These are phyloP conservation scores for Paramecium bursaria DNA, from an alignment of 73 alveolate genomes.

Conservation along the genomic window DNA sequence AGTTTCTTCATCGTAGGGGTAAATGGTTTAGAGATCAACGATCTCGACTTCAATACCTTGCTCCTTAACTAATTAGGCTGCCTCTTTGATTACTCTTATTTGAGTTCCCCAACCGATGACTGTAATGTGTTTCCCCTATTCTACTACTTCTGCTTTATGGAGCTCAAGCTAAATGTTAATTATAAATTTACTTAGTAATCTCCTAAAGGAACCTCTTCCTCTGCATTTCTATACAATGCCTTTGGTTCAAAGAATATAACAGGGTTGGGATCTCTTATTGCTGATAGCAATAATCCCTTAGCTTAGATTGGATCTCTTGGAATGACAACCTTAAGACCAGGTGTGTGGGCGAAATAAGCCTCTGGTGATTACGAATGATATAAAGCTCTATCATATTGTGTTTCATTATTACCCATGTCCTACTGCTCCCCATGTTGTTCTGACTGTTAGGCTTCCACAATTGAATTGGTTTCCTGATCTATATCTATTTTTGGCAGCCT, in stretches of 20 bases:
- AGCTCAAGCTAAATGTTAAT: conserved; percentile 17
- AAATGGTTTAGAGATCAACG: conserved; percentile 91
- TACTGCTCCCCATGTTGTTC: conserved; percentile 97
- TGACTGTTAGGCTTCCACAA: conserved; percentile 81
- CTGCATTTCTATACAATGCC: conserved; percentile 85
- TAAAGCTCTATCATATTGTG: conserved; percentile 65
- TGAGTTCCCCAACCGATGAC: conserved; percentile 88
- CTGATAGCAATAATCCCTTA: conserved; percentile 88
- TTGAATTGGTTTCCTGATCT: conserved; percentile 83
- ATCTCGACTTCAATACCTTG: conserved; percentile 91
- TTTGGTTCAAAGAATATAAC: conserved; percentile 97
- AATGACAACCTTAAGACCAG: conserved; percentile 92
- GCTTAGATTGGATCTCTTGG: conserved; percentile 96
- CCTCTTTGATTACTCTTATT: conserved; percentile 79
- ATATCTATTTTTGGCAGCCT: conserved; percentile 93
- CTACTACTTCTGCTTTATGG: conserved; percentile 89
- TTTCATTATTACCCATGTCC: conserved; percentile 85
- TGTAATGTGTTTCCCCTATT: conserved; percentile 90
- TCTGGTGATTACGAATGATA: conserved; percentile 94
- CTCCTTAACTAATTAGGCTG: conserved; percentile 81
- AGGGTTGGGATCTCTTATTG: conserved; percentile 89
- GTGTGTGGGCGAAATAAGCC: conserved; percentile 94
- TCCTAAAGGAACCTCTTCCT: conserved; percentile 86
- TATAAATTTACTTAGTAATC: conserved; percentile 88
- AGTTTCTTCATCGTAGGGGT: conserved; percentile 93